These are phyloP conservation scores for Cylindrodendrum hubeiense DNA, from an alignment of 2,329 filamentous ascomycete species.

Conservation along the genomic window DNA sequence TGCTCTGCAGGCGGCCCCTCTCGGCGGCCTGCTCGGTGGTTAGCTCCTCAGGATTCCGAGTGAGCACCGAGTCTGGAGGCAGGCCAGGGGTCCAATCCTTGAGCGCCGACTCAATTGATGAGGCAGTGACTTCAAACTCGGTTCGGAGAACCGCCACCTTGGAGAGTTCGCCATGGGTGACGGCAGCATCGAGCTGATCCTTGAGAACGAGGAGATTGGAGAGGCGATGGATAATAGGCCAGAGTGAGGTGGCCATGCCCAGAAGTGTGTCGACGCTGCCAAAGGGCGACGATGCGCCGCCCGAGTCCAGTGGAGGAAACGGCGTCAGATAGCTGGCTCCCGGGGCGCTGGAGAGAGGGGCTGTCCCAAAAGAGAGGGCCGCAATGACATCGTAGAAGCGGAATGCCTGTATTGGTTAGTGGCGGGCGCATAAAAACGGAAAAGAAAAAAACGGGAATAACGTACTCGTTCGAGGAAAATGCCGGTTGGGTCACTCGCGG, in stretches of 20 bases:
- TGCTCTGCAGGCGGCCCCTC: conserved; percentile 62
- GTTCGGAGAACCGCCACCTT: conserved; percentile 62
- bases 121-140: conserved; percentile 64
- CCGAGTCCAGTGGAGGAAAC: conserved; percentile 60
- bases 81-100: conserved; percentile 67
- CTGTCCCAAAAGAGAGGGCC: conserved; percentile 70
- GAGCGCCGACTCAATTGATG: conserved; percentile 68
- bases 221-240: conserved; percentile 73
- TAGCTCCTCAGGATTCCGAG: conserved; percentile 39
- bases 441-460: neutral
- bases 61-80: conserved; percentile 51
- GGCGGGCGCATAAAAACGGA: neutral
- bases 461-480: conserved; percentile 70
- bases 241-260: conserved; percentile 71
- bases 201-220: conserved; percentile 68
- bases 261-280: conserved; percentile 70
- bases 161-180: conserved; percentile 54
- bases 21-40: conserved; percentile 47
- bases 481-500: conserved; percentile 62
- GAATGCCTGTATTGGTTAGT: conserved; percentile 64
- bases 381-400: conserved; percentile 76
- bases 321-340: conserved; percentile 60
- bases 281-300: conserved; percentile 59
- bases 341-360: conserved; percentile 65
- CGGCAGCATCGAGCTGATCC: conserved; percentile 61